These are phyloP conservation scores for Casuarina cunninghamiana DNA, from an alignment of 306 rosid genomes.

Conservation along the genomic window DNA sequence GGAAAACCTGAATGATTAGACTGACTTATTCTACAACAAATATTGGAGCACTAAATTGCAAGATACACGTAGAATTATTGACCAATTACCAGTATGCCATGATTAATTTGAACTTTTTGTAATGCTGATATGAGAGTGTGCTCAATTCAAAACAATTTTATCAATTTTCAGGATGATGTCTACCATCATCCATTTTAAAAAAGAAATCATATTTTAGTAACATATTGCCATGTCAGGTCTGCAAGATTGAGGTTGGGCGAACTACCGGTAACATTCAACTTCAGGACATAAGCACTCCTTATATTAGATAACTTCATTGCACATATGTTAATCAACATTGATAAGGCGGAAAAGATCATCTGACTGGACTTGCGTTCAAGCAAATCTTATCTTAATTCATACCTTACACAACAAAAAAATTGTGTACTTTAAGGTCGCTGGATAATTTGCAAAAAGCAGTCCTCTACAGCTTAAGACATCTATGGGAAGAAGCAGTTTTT, in stretches of 20 bases:
- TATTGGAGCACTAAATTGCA: neutral
- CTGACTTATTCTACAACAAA: neutral
- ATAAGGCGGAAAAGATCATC: neutral
- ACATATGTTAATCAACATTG: no score
- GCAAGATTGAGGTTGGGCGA: neutral
- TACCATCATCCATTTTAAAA: neutral
- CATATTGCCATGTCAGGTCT: neutral
- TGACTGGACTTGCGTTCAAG: no score
- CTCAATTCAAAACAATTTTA: neutral
- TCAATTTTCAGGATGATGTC: neutral
- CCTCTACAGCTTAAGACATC: no score
- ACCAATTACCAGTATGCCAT: neutral
- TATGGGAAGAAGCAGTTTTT: no score
- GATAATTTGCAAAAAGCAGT: no score
- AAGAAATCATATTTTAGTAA: neutral
- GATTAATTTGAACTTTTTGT: neutral
- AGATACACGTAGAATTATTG: neutral
- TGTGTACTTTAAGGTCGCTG: no score
- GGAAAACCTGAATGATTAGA: constrained; percentile 5
- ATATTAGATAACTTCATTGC: neutral
- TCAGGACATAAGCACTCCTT: neutral
- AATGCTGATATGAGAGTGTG: neutral
- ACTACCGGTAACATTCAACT: neutral
- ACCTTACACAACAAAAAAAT: no score
- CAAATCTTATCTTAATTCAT: no score